Evolutionary conservation across 805 yeast genomes (phyloP).

Genomic region (Metschnikowia colocasiae): DNA sequence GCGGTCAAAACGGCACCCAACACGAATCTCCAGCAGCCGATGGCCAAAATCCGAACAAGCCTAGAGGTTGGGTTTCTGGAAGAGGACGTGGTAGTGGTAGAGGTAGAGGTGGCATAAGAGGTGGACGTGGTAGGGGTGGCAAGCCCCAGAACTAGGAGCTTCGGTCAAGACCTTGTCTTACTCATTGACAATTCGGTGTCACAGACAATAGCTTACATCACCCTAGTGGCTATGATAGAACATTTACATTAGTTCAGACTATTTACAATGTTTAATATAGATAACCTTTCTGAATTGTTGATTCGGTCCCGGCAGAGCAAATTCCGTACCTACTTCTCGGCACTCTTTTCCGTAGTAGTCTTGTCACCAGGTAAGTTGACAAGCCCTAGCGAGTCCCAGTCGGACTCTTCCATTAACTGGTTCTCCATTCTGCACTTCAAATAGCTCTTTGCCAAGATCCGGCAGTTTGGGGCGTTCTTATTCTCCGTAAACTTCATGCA

Average conservation of each 20-base stretch:
- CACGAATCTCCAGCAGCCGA: not conserved
- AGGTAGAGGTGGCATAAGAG: slow-evolving; percentile 22
- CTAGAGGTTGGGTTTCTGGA: slow-evolving; percentile 5
- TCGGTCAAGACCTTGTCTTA: not conserved
- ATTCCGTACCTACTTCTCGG: slow-evolving; percentile 13
- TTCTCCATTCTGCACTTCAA: slow-evolving; percentile 87
- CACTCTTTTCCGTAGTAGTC: slow-evolving; percentile 3
- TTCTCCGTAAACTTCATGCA: slow-evolving; percentile 78
- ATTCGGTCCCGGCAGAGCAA: not conserved
- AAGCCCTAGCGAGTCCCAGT: slow-evolving; percentile 43
- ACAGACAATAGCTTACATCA: not conserved
- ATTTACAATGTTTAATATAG: slow-evolving; percentile 16
- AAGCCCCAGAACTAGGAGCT: not conserved
- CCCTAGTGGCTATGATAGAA: not conserved
- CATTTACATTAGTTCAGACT: not conserved
- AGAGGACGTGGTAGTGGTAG: slow-evolving; percentile 14
- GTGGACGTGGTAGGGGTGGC: slow-evolving; percentile 18
- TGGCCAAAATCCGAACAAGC: not conserved
- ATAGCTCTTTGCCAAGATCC: slow-evolving; percentile 77
- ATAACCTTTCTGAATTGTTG: slow-evolving; percentile 20
- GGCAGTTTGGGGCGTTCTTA: slow-evolving; percentile 87
- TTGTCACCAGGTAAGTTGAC: slow-evolving; percentile 38
- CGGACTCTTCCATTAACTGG: slow-evolving; percentile 39
- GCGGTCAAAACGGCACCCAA: not conserved
- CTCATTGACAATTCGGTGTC: not conserved